phyloP scores from a whole-genome alignment of 768 basidiomycete genomes.

The Solioccasus polychromus region DNA sequence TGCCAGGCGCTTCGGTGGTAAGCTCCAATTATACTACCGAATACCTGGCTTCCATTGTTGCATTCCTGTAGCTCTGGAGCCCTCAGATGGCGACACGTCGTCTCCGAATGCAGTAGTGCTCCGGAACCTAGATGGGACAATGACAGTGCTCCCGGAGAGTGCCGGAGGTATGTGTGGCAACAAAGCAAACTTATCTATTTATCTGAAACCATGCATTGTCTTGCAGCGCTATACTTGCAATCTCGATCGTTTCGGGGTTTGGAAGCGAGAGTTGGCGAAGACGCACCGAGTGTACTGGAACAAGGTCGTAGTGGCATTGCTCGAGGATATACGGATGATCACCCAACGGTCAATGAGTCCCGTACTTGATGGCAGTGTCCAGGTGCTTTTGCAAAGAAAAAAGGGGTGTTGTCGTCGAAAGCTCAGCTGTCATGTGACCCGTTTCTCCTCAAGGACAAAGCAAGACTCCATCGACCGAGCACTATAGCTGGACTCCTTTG shows the following conservation, averaged over 20 bases:
- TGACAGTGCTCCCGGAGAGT: constrained; percentile 57
- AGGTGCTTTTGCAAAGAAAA: not conserved
- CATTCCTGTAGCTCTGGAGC: constrained; percentile 8
- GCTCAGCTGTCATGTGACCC: not conserved
- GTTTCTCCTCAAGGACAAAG: not conserved
- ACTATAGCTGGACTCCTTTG: too few species aligned
- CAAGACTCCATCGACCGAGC: not conserved
- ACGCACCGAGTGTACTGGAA: constrained; percentile 77
- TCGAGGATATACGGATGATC: constrained; percentile 71
- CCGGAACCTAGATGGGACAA: constrained; percentile 60
- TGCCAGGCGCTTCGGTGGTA: constrained; percentile 61
- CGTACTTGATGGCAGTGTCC: not conserved
- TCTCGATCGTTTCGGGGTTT: constrained; percentile 77
- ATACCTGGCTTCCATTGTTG: not conserved
- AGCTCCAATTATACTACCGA: not conserved
- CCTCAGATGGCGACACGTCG: constrained; percentile 16
- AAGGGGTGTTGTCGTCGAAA: too few species aligned
- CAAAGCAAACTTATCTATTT: constrained; percentile 6
- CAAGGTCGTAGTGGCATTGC: constrained; percentile 91
- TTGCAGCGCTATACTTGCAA: constrained; percentile 66
- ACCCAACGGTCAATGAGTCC: constrained; percentile 1
- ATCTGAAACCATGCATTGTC: constrained; percentile 9
- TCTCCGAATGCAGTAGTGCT: constrained; percentile 48
- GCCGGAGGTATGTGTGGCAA: constrained; percentile 54
- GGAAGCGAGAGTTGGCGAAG: constrained; percentile 72